A percentile compares a stretch with the other conserved stretches of the same genome.
Conservation (phyloP, 768 basidiomycete species). For the Leucosporidium scottii region DNA sequence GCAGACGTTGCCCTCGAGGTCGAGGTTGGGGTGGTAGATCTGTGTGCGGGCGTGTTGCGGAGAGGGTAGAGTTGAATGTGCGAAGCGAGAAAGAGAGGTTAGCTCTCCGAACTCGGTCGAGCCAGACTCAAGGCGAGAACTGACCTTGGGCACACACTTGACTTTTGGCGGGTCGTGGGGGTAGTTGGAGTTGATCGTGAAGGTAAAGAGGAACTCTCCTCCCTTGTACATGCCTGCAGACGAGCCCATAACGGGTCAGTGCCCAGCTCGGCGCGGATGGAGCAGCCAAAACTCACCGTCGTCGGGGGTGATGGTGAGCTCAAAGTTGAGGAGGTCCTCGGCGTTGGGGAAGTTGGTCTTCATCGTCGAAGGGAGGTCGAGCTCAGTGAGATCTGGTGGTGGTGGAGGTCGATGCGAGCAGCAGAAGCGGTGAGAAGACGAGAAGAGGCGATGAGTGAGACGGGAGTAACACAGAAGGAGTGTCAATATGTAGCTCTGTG, state of each 20-base stretch:
- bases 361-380: slow-evolving; percentile 94
- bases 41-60: slow-evolving; percentile 45
- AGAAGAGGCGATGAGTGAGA: too few species aligned
- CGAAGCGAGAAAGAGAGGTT: neutral
- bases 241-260: slow-evolving; percentile 1
- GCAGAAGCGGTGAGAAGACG: neutral
- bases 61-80: neutral
- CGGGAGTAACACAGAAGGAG: too few species aligned
- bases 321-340: slow-evolving; percentile 90
- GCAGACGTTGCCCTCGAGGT: slow-evolving; percentile 96
- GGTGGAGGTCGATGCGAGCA: neutral
- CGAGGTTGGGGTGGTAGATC: slow-evolving; percentile 99
- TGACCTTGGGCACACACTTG: slow-evolving; percentile 87
- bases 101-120: neutral
- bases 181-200: slow-evolving; percentile 94
- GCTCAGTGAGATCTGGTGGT: slow-evolving; percentile 80
- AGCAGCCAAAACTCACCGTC: slow-evolving; percentile 58
- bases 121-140: too few species aligned
- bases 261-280: neutral
- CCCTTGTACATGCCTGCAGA: slow-evolving; percentile 91
- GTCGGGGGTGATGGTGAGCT: slow-evolving; percentile 88
- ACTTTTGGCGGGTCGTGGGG: slow-evolving; percentile 99
- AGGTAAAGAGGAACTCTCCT: slow-evolving; percentile 86
- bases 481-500: neutral
- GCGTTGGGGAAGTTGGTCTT: slow-evolving; percentile 89